Base-by-base conservation (phyloP, 1,284 basidiomycete species). In the Heterobasidion occidentale region DNA sequence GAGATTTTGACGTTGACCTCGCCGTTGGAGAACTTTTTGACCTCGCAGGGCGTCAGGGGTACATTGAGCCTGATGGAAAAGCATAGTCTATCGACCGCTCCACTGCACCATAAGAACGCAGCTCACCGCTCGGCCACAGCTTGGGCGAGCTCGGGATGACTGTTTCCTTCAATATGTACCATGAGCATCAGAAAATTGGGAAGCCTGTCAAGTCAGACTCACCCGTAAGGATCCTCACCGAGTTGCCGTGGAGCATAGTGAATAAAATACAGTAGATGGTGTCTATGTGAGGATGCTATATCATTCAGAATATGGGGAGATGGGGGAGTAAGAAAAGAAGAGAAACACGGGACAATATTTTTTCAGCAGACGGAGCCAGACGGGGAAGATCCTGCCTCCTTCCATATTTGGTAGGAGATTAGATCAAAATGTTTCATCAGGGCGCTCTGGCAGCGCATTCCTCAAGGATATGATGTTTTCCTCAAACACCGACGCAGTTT, bases 1-100 rank as follows among this genome's bases (percentile, higher is more conserved):
- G 90, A 80, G 63, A 95, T 94, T 74, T 92, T 92, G 70, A 94
- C 91, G 70, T 87, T 90, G 68, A 90, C 91, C 79, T 96, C 95
- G 68, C 90, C 91, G 69, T 94, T 97, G 65, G 94, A 94, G 74
- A 99, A 99, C 71, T 95, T 96, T 69, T 91, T 90, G 69, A 96
- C 92, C 57, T 88, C 89, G 73, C 90, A 93, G 55, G 92, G 90
- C 36, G 94, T 94, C 63, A 98, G 82, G 61, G 86, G 81, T 55
- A 96, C 88, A 67, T 92, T 92, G 63, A 99, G 91, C 71, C 95
- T 95, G 77, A 59, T 65, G 64, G 71, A 68, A 71, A 71, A 75
- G 65, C 58, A 62, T 61, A 60, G 63, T 64, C 64, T 64, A 62
- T 57, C 58, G 67, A 61, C 59, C 60, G 65, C 57, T 53, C 55